Evolutionary conservation across 2,329 filamentous ascomycete species (phyloP).

Genomic region (Penicillium sp.): DNA sequence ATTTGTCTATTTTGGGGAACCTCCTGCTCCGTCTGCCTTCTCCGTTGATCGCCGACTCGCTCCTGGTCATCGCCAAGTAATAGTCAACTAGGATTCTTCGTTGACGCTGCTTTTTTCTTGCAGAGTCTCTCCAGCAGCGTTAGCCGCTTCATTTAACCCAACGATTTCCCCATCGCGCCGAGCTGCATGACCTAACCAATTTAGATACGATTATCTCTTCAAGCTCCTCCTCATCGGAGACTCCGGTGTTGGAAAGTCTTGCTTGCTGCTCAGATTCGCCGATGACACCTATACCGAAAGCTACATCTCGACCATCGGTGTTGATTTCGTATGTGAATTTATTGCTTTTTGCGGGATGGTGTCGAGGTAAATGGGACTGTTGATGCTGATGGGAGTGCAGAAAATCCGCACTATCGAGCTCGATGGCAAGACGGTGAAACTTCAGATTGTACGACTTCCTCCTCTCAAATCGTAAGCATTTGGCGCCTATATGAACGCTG

Average conservation of each 20-base stretch:
- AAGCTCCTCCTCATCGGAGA: conserved; percentile 99
- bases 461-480: background rate
- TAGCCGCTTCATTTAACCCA: conserved; percentile 9
- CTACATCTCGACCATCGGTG: conserved; percentile 99
- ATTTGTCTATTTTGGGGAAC: conserved; percentile 11
- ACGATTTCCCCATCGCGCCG: conserved; percentile 15
- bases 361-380: conserved; percentile 4
- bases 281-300: conserved; percentile 99
- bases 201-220: conserved; percentile 99
- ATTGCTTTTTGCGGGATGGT: conserved; percentile 12
- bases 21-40: conserved; percentile 14
- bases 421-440: conserved; percentile 99
- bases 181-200: conserved; percentile 32
- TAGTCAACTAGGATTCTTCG: background rate
- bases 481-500: background rate
- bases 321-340: conserved; percentile 81
- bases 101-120: conserved; percentile 18
- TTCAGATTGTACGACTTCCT: conserved; percentile 80
- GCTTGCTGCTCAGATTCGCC: conserved; percentile 94
- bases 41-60: conserved; percentile 4
- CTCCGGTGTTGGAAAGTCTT: conserved; percentile 99
- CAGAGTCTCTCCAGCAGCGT: conserved; percentile 30
- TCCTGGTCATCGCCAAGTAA: background rate
- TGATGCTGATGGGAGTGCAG: conserved; percentile 52
- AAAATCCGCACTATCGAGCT: conserved; percentile 99